A percentile compares a stretch with the other conserved stretches of the same genome.
phyloP scores from a whole-genome alignment of 345 rosid genomes.

The Excoecaria cochinchinensis region DNA sequence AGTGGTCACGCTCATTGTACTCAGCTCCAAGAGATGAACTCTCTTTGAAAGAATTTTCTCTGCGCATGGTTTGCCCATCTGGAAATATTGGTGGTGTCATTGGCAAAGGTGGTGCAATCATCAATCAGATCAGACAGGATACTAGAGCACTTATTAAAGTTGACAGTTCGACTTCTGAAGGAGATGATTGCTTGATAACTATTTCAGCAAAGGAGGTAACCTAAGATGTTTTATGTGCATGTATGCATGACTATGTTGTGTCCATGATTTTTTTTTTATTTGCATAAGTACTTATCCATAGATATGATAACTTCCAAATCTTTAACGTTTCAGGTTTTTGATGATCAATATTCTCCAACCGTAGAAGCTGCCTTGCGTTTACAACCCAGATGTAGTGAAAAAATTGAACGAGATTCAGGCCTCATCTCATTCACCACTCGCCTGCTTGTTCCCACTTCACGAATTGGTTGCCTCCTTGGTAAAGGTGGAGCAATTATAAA shows the following conservation, averaged over 20 bases:
- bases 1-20: conserved; percentile 76
- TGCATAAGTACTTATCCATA: background rate
- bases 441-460: conserved; percentile 82
- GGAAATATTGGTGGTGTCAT: conserved; percentile 88
- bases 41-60: conserved; percentile 67
- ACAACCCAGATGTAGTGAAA: conserved; percentile 94
- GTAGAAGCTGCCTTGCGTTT: conserved; percentile 86
- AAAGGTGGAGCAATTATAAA: conserved; percentile 87
- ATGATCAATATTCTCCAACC: conserved; percentile 79
- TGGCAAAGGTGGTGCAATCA: conserved; percentile 89
- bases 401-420: conserved; percentile 93
- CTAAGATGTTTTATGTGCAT: background rate
- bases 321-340: conserved; percentile 52
- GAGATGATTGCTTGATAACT: conserved; percentile 84
- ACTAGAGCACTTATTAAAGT: conserved; percentile 83
- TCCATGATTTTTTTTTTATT: background rate
- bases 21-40: conserved; percentile 81
- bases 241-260: background rate
- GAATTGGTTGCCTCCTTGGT: conserved; percentile 96
- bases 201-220: conserved; percentile 88
- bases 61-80: conserved; percentile 74
- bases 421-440: conserved; percentile 85
- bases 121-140: conserved; percentile 92
- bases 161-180: conserved; percentile 78
- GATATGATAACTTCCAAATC: conserved; percentile 14